A percentile compares a stretch with the other conserved stretches of the same genome.
Evolutionary conservation across 192 early-diverging fungal species (phyloP).

Genomic region (Coemansia reversa): DNA sequence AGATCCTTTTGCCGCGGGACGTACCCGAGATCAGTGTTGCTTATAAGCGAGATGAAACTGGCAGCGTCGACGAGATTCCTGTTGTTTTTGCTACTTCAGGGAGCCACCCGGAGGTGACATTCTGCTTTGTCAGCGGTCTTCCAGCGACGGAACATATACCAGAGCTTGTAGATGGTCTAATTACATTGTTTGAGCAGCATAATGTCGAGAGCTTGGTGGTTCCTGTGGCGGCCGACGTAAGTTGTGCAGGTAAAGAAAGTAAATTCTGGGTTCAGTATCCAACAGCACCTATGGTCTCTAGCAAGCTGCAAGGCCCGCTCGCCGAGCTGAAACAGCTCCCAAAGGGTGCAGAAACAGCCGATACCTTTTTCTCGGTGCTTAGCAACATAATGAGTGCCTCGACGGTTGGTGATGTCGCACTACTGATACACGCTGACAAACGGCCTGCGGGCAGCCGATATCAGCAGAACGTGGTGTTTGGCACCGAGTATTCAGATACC

Average conservation of each 20-base stretch:
- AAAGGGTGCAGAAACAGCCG: slow-evolving; percentile 21
- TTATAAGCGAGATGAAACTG: not conserved
- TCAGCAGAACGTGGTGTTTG: slow-evolving; percentile 35
- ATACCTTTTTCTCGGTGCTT: slow-evolving; percentile 31
- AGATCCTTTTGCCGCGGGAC: slow-evolving; percentile 7
- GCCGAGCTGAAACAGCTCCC: slow-evolving; percentile 8
- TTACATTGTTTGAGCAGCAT: slow-evolving; percentile 17
- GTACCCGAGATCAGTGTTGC: not conserved
- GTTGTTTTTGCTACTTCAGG: slow-evolving; percentile 19
- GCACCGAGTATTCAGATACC: slow-evolving; percentile 34
- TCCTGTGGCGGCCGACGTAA: slow-evolving; percentile 29
- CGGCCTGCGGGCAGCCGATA: slow-evolving; percentile 38
- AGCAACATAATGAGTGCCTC: slow-evolving; percentile 20
- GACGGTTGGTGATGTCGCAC: slow-evolving; percentile 11
- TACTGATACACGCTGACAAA: slow-evolving; percentile 38
- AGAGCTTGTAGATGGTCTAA: slow-evolving; percentile 27
- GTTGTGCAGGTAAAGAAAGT: slow-evolving; percentile 11
- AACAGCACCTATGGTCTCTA: not conserved
- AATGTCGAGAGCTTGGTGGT: slow-evolving; percentile 30
- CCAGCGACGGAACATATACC: slow-evolving; percentile 28
- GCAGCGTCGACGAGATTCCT: not conserved
- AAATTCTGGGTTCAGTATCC: slow-evolving; percentile 17
- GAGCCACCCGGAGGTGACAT: slow-evolving; percentile 10
- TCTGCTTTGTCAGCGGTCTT: slow-evolving; percentile 42
- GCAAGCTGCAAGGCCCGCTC: not conserved